Evolutionary conservation across 2,329 filamentous ascomycete species (phyloP).

Genomic region (Arthrinium phaeospermum): DNA sequence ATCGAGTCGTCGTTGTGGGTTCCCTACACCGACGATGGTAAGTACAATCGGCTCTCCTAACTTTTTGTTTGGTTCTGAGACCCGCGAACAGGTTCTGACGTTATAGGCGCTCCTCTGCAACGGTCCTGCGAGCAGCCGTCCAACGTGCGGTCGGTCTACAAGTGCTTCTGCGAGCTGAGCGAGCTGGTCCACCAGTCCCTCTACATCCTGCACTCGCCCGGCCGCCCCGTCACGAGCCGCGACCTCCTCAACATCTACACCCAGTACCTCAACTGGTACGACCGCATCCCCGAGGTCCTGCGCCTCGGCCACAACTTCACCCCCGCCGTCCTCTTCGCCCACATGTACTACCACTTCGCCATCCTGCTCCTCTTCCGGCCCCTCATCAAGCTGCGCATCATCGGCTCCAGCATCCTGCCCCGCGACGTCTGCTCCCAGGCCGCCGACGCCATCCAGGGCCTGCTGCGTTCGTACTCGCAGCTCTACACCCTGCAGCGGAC

Average conservation of each 20-base stretch:
- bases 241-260: conserved; percentile 69
- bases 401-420: conserved; percentile 67
- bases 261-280: conserved; percentile 75
- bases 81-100: conserved; percentile 24
- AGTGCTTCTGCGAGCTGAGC: conserved; percentile 73
- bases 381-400: conserved; percentile 68
- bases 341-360: conserved; percentile 75
- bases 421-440: conserved; percentile 69
- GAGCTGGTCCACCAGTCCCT: conserved; percentile 76
- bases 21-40: conserved; percentile 64
- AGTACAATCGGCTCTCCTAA: conserved; percentile 29
- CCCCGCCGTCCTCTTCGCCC: conserved; percentile 74
- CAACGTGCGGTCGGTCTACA: conserved; percentile 71
- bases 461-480: conserved; percentile 62
- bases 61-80: conserved; percentile 14
- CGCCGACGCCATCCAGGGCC: conserved; percentile 63
- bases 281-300: conserved; percentile 67
- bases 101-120: conserved; percentile 56
- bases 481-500: conserved; percentile 64
- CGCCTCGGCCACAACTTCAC: conserved; percentile 72
- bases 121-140: conserved; percentile 66
- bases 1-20: conserved; percentile 66
- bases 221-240: conserved; percentile 66
- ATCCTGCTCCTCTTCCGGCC: conserved; percentile 78
- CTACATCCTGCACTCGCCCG: conserved; percentile 75